Evolutionary conservation across 163 green algal species (phyloP).

Genomic region (Scenedesmus sp.): DNA sequence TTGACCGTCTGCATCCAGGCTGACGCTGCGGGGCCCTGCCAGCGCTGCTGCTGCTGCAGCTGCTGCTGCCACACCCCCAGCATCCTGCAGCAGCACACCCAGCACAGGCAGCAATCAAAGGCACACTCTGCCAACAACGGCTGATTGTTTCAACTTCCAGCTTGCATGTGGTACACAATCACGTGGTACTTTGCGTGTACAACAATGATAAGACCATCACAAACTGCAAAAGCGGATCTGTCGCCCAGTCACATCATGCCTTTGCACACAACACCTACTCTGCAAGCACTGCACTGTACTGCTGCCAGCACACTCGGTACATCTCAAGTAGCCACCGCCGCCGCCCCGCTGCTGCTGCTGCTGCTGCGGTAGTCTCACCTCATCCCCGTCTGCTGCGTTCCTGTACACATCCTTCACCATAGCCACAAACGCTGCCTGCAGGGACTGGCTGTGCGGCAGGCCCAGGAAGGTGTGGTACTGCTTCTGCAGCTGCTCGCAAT

Average conservation of each 20-base stretch:
- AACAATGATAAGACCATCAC: too few species aligned
- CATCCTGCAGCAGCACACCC: not conserved
- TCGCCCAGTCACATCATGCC: too few species aligned
- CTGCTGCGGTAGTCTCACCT: not conserved
- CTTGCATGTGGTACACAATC: too few species aligned
- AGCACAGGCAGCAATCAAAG: not conserved
- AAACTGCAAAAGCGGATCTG: too few species aligned
- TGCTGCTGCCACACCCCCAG: constrained; percentile 2
- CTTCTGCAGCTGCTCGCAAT: constrained; percentile 64
- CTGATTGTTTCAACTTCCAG: too few species aligned
- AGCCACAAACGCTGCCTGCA: constrained; percentile 64
- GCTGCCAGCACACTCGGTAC: not conserved
- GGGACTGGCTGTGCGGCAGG: constrained; percentile 44
- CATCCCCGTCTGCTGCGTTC: constrained; percentile 3
- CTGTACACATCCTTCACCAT: constrained; percentile 69
- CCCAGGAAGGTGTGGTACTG: constrained; percentile 66
- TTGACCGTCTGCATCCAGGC: not conserved
- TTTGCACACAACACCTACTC: not conserved
- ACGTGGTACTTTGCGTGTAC: too few species aligned
- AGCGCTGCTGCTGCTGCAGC: not conserved
- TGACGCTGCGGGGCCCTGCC: not conserved
- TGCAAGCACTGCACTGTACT: not conserved
- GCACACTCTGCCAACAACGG: not conserved
- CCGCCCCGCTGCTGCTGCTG: not conserved
- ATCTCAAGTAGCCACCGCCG: not conserved